Conservation (phyloP, 2,329 filamentous ascomycete species). For the Apiospora arundinis region DNA sequence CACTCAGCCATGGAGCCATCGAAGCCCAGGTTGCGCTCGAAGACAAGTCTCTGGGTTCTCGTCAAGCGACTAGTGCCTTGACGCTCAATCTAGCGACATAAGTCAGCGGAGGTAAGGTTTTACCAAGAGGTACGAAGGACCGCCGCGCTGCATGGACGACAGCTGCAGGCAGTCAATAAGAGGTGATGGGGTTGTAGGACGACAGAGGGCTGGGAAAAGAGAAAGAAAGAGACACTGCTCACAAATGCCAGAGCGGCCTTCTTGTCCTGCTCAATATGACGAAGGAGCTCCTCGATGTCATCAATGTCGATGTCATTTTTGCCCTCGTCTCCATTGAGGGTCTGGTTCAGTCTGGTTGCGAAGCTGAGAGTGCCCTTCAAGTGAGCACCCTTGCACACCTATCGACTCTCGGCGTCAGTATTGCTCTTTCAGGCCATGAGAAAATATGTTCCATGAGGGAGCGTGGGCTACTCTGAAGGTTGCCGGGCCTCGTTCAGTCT, state of each 20-base stretch:
- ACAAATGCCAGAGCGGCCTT: constrained; percentile 36
- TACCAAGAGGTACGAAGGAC: no score
- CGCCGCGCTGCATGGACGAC: background rate
- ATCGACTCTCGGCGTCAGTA: no score
- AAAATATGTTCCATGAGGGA: no score
- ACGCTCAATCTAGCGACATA: constrained; percentile 26
- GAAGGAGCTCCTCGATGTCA: constrained; percentile 38
- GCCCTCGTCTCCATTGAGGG: constrained; percentile 30
- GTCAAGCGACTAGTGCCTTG: constrained; percentile 33
- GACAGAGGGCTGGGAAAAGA: no score
- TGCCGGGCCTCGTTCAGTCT: no score
- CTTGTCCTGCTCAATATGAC: constrained; percentile 30
- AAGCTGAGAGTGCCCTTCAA: constrained; percentile 28
- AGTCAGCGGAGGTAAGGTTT: constrained; percentile 26
- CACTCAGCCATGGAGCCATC: constrained; percentile 34
- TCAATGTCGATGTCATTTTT: constrained; percentile 31
- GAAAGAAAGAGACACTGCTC: constrained; percentile 21
- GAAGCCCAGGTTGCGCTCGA: constrained; percentile 34
- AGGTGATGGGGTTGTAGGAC: background rate
- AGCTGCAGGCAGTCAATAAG: background rate
- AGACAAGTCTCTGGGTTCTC: constrained; percentile 34
- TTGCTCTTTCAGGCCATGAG: no score
- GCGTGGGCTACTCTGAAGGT: no score
- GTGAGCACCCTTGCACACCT: constrained; percentile 34
- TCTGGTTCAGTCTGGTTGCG: constrained; percentile 38